Evolutionary conservation across 2,329 filamentous ascomycete genomes (phyloP).

Genomic region (Microdochium paspali): DNA sequence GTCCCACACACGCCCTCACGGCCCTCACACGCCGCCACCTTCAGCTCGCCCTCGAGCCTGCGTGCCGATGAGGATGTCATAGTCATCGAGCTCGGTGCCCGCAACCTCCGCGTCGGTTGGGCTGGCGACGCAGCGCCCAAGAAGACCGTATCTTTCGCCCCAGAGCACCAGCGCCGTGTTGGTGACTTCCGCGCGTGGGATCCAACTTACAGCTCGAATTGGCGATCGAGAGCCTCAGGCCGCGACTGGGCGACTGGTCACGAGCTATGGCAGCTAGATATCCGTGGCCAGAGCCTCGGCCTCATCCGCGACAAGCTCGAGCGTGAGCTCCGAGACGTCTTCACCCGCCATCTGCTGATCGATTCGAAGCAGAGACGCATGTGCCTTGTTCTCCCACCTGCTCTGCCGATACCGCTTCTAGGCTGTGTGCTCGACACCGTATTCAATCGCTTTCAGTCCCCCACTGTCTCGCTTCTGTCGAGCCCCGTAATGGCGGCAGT

Average conservation of each 20-base stretch:
- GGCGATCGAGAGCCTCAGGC: conserved; percentile 33
- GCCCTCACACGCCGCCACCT: conserved; percentile 39
- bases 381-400: conserved; percentile 66
- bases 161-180: conserved; percentile 64
- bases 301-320: conserved; percentile 83
- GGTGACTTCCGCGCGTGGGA: conserved; percentile 75
- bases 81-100: conserved; percentile 73
- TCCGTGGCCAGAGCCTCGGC: conserved; percentile 64
- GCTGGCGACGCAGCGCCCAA: conserved; percentile 77
- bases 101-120: conserved; percentile 74
- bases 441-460: conserved; percentile 72
- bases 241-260: conserved; percentile 52
- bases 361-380: conserved; percentile 70
- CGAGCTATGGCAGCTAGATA: conserved; percentile 72
- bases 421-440: conserved; percentile 67
- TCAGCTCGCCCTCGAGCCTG: conserved; percentile 51
- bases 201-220: conserved; percentile 37
- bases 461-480: conserved; percentile 73
- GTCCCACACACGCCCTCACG: conserved; percentile 51
- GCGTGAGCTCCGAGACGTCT: conserved; percentile 68
- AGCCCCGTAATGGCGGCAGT: conserved; percentile 64
- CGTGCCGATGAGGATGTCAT: conserved; percentile 75
- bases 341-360: conserved; percentile 61
- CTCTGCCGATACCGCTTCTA: conserved; percentile 68
- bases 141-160: conserved; percentile 58